Evolutionary conservation across 164 flowering plant genomes (phyloP), one percentile per base, ranked within the genome.

Genomic region (Tetrastigma voinierianum): DNA sequence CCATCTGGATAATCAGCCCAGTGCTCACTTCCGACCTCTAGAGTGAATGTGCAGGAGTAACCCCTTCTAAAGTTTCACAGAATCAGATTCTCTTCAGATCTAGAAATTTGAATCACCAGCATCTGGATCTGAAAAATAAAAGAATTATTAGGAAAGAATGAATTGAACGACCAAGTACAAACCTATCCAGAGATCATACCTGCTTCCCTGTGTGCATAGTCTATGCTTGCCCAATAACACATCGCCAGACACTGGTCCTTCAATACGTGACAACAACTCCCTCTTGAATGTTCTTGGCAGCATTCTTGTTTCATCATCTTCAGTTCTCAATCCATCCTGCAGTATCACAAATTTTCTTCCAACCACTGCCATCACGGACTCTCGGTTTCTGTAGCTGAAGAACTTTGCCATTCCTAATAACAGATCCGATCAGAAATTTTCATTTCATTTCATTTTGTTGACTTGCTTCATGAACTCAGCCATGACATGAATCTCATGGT

Each of bases 11-110:
- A 59, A 59, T 69, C 74, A 53, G 63, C 49, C 73, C 78, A 67
- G 24, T 54, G 72, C 61, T 68, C 74, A 67, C 57, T 67, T n/a
- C n/a, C 70, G 72, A 15, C 79, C 74, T 71, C 76, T 74, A n/a
- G 67, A 70, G 68, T 57, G 81, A 46, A 66, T 46, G 62, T 74
- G 72, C 54, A 57, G 25, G 78, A 48, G 18, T 71, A 72, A 57
- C 68, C 72, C 70, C 80, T 74, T 62, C 62, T 73, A 68, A 61
- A 47, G 57, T 71, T 57, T 70, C 8, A 32, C 69, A 48, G 67
- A 77, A 40, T 72, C 49, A 40, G 64, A 46, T 51, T 72, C 79
- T 47, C 75, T 65, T 67, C 76, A 60, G 52, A 43, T 67, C 70
- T 68, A 56, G 49, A 52, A n/a, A 54, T 71, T 57, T 40, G 67